phyloP scores from a whole-genome alignment of 2,329 filamentous ascomycete genomes.

The Dactylellina haptotyla region DNA sequence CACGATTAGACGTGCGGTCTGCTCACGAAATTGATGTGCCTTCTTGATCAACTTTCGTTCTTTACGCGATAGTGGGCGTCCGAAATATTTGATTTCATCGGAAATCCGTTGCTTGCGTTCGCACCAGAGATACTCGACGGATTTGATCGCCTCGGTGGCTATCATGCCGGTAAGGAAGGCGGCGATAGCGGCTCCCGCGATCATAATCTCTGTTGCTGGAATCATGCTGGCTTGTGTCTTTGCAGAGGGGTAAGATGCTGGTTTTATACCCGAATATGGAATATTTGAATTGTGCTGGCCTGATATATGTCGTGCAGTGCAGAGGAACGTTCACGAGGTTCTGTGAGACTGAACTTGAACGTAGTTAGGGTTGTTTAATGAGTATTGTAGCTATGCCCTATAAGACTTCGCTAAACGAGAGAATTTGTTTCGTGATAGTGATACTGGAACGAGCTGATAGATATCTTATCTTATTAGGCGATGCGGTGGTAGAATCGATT shows the following conservation, averaged over 20 bases:
- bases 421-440: too few relatives aligned
- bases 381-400: not conserved
- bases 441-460: too few relatives aligned
- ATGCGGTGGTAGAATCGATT: too few relatives aligned
- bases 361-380: too few relatives aligned
- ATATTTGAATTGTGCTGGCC: too few relatives aligned
- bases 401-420: not conserved
- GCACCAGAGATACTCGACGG: not conserved
- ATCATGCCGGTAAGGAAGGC: constrained; percentile 21
- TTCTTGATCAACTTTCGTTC: constrained; percentile 21
- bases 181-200: not conserved
- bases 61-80: constrained; percentile 25
- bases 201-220: not conserved
- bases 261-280: too few relatives aligned
- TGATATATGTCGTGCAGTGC: too few relatives aligned
- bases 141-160: not conserved
- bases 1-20: not conserved
- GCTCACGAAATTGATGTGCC: not conserved
- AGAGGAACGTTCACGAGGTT: too few relatives aligned
- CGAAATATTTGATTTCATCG: constrained; percentile 12
- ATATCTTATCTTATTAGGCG: too few relatives aligned
- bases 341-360: too few relatives aligned
- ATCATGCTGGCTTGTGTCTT: not conserved
- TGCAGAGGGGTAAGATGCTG: too few relatives aligned
- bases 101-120: constrained; percentile 16